These are phyloP conservation scores for Helianthus annuus DNA, from an alignment of 129 eudicot genomes.

Conservation along the genomic window HanXRQr2.0-SUNRISE NC_035443.2:22387589-22388088, in stretches of 20 bases:
- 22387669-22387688: conserved; percentile 83
- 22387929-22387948: conserved; percentile 53
- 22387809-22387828: conserved; percentile 72
- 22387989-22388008: conserved; percentile 52
- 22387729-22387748: conserved; percentile 69
- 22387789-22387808: conserved; percentile 75
- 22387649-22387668: conserved; percentile 98
- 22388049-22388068: conserved; percentile 74
- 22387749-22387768: conserved; percentile 71
- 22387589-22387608: conserved; percentile 71
- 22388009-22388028: conserved; percentile 24
- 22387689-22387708: conserved; percentile 83
- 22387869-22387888: conserved; percentile 59
- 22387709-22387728: conserved; percentile 64
- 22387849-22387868: conserved; percentile 74
- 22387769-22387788: conserved; percentile 65
- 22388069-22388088: conserved; percentile 39
- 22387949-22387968: conserved; percentile 61
- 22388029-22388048: conserved; percentile 30
- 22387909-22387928: conserved; percentile 38
- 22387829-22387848: conserved; percentile 58
- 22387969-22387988: conserved; percentile 76
- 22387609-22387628: conserved; percentile 40
- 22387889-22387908: conserved; percentile 75
- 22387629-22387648: conserved; percentile 61